Percentiles rank a stretch among this genome's conserved stretches.
Conservation (phyloP, 2,329 filamentous ascomycete genomes). For the Albifimbria verrucaria region DNA sequence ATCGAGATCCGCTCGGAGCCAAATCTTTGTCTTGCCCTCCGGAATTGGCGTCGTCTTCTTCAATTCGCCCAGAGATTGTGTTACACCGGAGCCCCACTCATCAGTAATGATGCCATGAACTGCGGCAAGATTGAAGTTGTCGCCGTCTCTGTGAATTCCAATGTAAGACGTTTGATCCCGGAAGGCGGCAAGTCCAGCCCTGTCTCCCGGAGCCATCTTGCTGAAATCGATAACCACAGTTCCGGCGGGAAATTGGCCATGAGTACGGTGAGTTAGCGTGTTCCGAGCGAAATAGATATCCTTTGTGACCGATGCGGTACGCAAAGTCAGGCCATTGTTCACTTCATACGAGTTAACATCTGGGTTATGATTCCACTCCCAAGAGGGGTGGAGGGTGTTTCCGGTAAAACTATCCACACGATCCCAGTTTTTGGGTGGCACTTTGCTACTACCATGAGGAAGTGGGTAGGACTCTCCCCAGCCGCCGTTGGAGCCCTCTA, state of each 20-base stretch:
- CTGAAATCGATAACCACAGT: conserved; percentile 49
- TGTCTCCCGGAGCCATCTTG: conserved; percentile 48
- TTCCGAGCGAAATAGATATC: conserved; percentile 47
- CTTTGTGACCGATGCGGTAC: conserved; percentile 47
- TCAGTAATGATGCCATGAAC: conserved; percentile 36
- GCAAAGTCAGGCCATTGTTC: conserved; percentile 41
- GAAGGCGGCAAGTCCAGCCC: conserved; percentile 49
- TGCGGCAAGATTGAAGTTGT: conserved; percentile 25
- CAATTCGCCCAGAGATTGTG: conserved; percentile 13
- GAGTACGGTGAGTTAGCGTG: conserved; percentile 44
- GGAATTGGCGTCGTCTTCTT: conserved; percentile 16
- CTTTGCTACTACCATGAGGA: conserved; percentile 19
- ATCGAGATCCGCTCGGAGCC: conserved; percentile 20
- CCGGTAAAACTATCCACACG: conserved; percentile 46
- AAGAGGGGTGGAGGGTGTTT: conserved; percentile 37
- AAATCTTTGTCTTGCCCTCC: conserved; percentile 14
- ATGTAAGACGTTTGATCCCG: conserved; percentile 52
- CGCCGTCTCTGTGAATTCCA: conserved; percentile 39
- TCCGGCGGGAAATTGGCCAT: conserved; percentile 40
- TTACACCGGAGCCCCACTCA: conserved; percentile 17
- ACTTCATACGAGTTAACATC: conserved; percentile 44
- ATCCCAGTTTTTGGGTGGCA: conserved; percentile 17
- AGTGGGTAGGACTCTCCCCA: conserved; percentile 46
- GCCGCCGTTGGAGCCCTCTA: conserved; percentile 37
- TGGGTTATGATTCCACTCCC: conserved; percentile 64